Base-by-base conservation (phyloP, 108 stramenopile species). In the Skeletonema grethae region DNA sequence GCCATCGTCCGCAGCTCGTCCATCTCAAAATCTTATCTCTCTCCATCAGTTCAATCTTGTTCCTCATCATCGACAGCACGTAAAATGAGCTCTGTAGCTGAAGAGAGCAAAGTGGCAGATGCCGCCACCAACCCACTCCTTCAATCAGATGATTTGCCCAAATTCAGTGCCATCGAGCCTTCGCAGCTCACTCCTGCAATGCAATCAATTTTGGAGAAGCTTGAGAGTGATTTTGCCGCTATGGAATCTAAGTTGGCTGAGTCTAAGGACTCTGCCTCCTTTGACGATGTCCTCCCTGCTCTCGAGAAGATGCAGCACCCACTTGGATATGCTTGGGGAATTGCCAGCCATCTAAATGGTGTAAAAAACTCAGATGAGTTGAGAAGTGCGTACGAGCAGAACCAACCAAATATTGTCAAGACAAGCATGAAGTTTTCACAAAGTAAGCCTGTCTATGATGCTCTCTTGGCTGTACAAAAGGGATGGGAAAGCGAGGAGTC, bases 291-390 rank as follows among this genome's bases (percentile, higher is more conserved):
- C 9, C 77, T 95, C 29, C 94, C 95, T 10, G 88, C 87, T 16
- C 63, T 94, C 38, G 91, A 95, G 64, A 84, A 85, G 57, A 89
- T 91, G 66, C 92, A 92, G 55, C 84, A 85, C 58, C 83, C 85
- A 1, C 57, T 87, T 28, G 88, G 88, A 25, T 98, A 86, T 72
- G 92, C 87, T 5, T 99, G 98, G 98, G 97, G 97, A 13, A 90
- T 99, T n/a, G 97, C 97, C 28, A 87, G 93, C 25, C 98, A 99
- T 82, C 85, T 99, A 61, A 97, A 96, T 60, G 97, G 97, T 1
- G 98, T 99, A 35, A 97, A 97, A 86, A 97, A 98, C 82, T 83
- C 86, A 8, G 97, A 97, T 24, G 95, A 92, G 45, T 77, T 99
- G n/a, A 86, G 98, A 5, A 77, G 84, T 50, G 97, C 91, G 35